Evolutionary conservation across 2,329 filamentous ascomycete species (phyloP).

Genomic region (Monosporascus sp.): DNA sequence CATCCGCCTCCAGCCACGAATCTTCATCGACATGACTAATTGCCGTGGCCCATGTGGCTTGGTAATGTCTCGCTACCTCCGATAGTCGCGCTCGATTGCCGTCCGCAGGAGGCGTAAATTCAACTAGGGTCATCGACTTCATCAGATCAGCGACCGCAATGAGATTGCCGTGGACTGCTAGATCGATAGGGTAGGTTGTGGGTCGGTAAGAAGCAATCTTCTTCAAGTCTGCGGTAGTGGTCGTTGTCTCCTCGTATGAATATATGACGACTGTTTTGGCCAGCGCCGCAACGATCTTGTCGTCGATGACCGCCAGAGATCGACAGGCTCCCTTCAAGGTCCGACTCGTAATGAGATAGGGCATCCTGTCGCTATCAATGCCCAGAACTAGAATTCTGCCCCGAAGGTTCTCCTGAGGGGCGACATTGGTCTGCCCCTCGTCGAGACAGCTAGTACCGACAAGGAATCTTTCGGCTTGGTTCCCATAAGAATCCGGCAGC

Average conservation of each 20-base stretch:
- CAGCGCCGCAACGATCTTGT: conserved; percentile 79
- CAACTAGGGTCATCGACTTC: conserved; percentile 80
- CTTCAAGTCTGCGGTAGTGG: conserved; percentile 51
- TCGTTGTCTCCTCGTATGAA: conserved; percentile 50
- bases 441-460: conserved; percentile 78
- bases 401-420: conserved; percentile 43
- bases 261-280: conserved; percentile 74
- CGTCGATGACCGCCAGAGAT: conserved; percentile 67
- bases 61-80: conserved; percentile 75
- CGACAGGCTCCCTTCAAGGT: conserved; percentile 75
- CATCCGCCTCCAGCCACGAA: conserved; percentile 77
- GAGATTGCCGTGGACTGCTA: conserved; percentile 66
- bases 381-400: conserved; percentile 84
- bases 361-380: conserved; percentile 65
- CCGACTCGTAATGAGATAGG: conserved; percentile 66
- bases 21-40: conserved; percentile 67
- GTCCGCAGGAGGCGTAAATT: conserved; percentile 57
- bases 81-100: conserved; percentile 57
- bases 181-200: conserved; percentile 75
- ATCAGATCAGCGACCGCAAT: conserved; percentile 89
- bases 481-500: conserved; percentile 53
- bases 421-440: conserved; percentile 45
- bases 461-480: conserved; percentile 71
- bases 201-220: conserved; percentile 75
- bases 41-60: conserved; percentile 77